Percentiles rank a stretch among this genome's conserved stretches.
Evolutionary conservation across 2,329 filamentous ascomycete genomes (phyloP).

Genomic region (Allantophomopsis cytisporea): DNA sequence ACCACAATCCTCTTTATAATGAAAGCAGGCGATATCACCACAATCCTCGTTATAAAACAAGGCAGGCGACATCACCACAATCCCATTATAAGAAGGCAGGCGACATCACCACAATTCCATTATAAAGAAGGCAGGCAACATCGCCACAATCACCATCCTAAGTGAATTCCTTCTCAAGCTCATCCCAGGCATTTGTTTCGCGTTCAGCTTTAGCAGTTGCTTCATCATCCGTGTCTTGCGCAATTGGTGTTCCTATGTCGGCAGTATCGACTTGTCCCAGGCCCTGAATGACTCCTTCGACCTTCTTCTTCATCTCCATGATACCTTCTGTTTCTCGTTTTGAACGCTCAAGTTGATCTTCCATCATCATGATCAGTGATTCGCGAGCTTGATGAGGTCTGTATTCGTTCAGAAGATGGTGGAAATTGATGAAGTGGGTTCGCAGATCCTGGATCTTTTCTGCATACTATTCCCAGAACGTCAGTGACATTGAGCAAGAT

Average conservation of each 20-base stretch:
- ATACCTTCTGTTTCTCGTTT: conserved; percentile 61
- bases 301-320: conserved; percentile 53
- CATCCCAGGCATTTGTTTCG: conserved; percentile 1
- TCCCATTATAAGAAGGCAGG: not conserved
- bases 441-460: conserved; percentile 68
- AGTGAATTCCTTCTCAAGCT: conserved; percentile 26
- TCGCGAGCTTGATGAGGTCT: conserved; percentile 86
- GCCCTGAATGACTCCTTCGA: conserved; percentile 58
- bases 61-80: not conserved
- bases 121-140: too few relatives aligned
- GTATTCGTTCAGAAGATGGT: conserved; percentile 89
- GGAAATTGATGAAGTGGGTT: conserved; percentile 79
- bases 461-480: conserved; percentile 31
- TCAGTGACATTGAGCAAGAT: not conserved
- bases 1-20: too few relatives aligned
- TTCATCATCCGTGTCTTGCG: too few relatives aligned
- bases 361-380: conserved; percentile 76
- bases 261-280: conserved; percentile 26
- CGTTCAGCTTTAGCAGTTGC: too few relatives aligned
- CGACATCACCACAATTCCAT: not conserved
- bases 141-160: conserved; percentile 7
- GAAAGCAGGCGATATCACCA: too few relatives aligned
- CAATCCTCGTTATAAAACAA: not conserved
- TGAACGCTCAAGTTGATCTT: conserved; percentile 63
- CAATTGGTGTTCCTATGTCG: too few relatives aligned